Base-by-base conservation (phyloP, 371 early-diverging fungal genomes). In the Apophysomyces sp. region DNA sequence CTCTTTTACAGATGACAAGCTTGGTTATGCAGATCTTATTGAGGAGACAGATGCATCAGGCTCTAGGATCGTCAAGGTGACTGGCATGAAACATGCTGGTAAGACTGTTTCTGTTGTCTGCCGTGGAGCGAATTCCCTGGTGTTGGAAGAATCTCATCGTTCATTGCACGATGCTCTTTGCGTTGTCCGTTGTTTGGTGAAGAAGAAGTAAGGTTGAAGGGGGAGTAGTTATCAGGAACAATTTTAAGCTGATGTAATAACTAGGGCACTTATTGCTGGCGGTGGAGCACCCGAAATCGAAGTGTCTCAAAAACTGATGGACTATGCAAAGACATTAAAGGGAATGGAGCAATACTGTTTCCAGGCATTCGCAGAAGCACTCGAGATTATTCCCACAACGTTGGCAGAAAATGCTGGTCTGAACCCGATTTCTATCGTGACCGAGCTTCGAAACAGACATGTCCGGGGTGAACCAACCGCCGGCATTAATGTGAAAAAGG, bases 201-300 rank as follows among this genome's bases (percentile, higher is more conserved):
- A 97, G 85, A 95, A 96, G 87, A 90, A 78, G 73, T 44, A 44
- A 21, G 49, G 16, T 13, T n/a, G 41, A 3, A 44, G n/a, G 21
- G 18, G 16, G n/a, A n/a, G n/a, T n/a, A n/a, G n/a, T n/a, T n/a
- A n/a, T n/a, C 21, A 18, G 4, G 7, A 8, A 21, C 9, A 21
- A 21, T 9, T 21, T 2, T 21, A 1, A 44, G 16, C 49, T 44
- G 8, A 31, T 41, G 3, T 55, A 34, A 8, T 6, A 9, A 11
- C 21, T 44, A 44, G 49, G 49, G 94, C 93, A 24, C 81, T 98
- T 70, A 92, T 98, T 72, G 96, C 96, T 52, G 99, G 99, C 60
- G 99, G 99, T 37, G 99, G 99, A 58, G 96, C 98, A n/a, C 96
- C 98, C 51, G 99, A 99, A 75, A 94, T 97, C 57, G 92, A 95